Conservation (phyloP, 805 yeast species). For the Kuraishia cidri region DNA sequence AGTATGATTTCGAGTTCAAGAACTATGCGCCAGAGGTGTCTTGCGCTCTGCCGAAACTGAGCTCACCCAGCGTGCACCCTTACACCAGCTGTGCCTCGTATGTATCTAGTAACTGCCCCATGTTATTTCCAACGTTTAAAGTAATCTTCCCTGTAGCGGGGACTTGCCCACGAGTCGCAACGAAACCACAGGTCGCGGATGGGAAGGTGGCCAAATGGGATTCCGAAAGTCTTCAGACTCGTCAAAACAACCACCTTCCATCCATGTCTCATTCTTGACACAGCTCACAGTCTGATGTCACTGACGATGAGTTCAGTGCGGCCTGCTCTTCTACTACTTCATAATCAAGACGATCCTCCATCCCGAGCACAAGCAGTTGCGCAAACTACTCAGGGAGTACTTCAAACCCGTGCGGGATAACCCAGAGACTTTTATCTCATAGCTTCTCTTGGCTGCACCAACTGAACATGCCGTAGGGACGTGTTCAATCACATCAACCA, state of each 20-base stretch:
- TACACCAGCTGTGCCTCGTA: too few relatives aligned
- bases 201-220: too few relatives aligned
- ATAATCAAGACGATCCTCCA: slow-evolving; percentile 95
- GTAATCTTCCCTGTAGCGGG: too few relatives aligned
- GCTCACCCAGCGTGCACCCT: too few relatives aligned
- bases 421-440: slow-evolving; percentile 88
- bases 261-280: slow-evolving; percentile 92
- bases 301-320: slow-evolving; percentile 92
- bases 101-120: too few relatives aligned
- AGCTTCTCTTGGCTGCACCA: slow-evolving; percentile 94
- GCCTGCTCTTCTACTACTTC: slow-evolving; percentile 91
- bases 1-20: slow-evolving; percentile 92
- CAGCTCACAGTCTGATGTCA: slow-evolving; percentile 90
- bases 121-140: too few relatives aligned
- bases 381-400: slow-evolving; percentile 67
- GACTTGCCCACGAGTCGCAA: too few relatives aligned
- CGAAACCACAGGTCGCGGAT: too few relatives aligned
- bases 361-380: slow-evolving; percentile 79
- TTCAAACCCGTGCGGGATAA: slow-evolving; percentile 71
- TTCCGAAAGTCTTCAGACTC: too few relatives aligned
- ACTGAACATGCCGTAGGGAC: slow-evolving; percentile 74
- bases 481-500: slow-evolving; percentile 87
- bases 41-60: slow-evolving; percentile 64
- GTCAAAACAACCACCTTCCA: too few relatives aligned
- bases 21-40: slow-evolving; percentile 95